phyloP scores from a whole-genome alignment of 2,329 filamentous ascomycete genomes.

The Fusarium praegraminearum region DNA sequence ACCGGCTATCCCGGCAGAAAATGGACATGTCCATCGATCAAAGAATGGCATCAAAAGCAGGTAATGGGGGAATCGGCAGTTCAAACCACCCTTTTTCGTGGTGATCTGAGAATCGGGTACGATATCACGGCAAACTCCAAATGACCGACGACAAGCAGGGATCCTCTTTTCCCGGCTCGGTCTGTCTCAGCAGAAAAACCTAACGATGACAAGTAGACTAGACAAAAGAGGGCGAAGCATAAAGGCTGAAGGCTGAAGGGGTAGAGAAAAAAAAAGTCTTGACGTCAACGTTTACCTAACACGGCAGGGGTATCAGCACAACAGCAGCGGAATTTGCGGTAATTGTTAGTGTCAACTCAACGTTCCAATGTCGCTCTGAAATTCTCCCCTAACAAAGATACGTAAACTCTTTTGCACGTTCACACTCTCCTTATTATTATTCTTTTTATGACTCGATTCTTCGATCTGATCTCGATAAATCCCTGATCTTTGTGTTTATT shows the following conservation, averaged over 20 bases:
- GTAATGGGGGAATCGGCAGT: neutral
- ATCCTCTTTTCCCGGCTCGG: neutral
- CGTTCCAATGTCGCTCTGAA: constrained; percentile 1
- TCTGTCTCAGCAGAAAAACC: neutral
- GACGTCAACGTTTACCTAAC: constrained; percentile 39
- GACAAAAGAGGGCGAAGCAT: constrained; percentile 3
- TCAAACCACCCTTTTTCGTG: neutral
- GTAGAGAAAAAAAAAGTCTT: constrained; percentile 20
- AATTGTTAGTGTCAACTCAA: constrained; percentile 6
- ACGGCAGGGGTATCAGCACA: constrained; percentile 15
- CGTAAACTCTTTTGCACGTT: neutral
- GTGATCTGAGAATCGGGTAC: neutral
- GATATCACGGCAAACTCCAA: constrained; percentile 1
- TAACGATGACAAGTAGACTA: constrained; percentile 37
- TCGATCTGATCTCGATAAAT: neutral
- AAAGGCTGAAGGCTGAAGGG: constrained; percentile 1
- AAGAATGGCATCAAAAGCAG: neutral
- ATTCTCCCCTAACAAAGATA: constrained; percentile 10
- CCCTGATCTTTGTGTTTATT: neutral
- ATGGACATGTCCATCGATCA: constrained; percentile 17
- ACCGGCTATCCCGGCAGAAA: constrained; percentile 16
- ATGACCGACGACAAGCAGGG: constrained; percentile 13
- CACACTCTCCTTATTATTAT: neutral
- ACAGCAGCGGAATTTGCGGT: neutral
- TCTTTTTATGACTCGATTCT: neutral